phyloP scores from a whole-genome alignment of 305 asterid genomes.

The Striga hermonthica region DNA sequence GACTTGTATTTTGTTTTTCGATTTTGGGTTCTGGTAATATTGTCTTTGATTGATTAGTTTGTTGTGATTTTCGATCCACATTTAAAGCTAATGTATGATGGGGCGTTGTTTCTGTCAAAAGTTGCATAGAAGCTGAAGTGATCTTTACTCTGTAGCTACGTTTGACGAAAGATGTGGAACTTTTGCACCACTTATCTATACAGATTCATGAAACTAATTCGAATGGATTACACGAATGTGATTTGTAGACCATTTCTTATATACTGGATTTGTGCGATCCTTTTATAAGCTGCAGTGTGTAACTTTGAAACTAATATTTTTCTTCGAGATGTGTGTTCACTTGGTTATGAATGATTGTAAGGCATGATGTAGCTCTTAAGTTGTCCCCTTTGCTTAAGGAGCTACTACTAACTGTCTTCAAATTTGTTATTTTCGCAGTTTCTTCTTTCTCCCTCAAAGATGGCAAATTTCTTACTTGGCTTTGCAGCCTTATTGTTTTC shows the following conservation, averaged over 20 bases:
- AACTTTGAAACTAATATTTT: background rate
- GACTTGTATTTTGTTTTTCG: background rate
- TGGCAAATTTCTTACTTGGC: slow-evolving; percentile 24
- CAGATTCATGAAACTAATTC: background rate
- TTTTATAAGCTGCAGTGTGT: slow-evolving; percentile 3
- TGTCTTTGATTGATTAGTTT: slow-evolving; percentile 15
- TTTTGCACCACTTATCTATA: background rate
- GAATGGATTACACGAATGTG: background rate
- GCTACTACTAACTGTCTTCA: background rate
- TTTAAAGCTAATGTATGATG: slow-evolving; percentile 25
- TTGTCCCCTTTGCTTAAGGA: slow-evolving; percentile 9
- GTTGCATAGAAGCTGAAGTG: background rate
- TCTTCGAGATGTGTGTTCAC: slow-evolving; percentile 8
- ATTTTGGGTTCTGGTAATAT: slow-evolving; percentile 13
- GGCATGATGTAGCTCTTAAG: background rate
- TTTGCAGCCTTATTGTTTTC: slow-evolving; percentile 13
- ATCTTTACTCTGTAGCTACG: slow-evolving; percentile 13
- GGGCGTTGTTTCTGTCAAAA: background rate
- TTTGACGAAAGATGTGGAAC: background rate
- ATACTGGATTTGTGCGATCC: slow-evolving; percentile 3
- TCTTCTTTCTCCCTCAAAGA: slow-evolving; percentile 10
- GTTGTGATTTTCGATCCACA: slow-evolving; percentile 6
- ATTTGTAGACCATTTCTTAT: slow-evolving; percentile 18
- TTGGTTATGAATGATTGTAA: background rate
- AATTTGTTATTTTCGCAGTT: background rate